Conservation (phyloP, 768 basidiomycete species). For the Sporobolomyces pararoseus region DNA sequence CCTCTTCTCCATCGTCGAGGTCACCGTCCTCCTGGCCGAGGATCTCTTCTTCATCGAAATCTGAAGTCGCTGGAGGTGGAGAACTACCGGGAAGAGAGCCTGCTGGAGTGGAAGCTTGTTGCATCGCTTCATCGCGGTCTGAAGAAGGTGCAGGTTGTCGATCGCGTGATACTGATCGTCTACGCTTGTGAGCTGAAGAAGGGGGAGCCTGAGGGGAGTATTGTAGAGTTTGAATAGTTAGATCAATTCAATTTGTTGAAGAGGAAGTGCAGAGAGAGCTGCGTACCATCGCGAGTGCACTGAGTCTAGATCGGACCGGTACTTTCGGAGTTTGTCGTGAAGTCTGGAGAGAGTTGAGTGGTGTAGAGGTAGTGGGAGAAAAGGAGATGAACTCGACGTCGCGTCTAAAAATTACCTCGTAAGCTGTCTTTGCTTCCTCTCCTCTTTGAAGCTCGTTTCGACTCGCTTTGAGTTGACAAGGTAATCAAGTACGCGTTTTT, state of each 20-base stretch:
- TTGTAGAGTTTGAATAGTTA: neutral
- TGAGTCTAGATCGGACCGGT: no score
- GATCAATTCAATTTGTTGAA: neutral
- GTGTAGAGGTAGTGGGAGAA: no score
- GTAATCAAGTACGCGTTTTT: no score
- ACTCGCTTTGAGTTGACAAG: no score
- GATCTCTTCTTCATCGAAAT: conserved; percentile 68
- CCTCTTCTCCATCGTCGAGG: conserved; percentile 57
- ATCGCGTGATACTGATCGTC: conserved; percentile 20
- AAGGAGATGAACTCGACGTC: no score
- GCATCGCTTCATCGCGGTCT: neutral
- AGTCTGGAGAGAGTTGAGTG: no score
- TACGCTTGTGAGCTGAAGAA: conserved; percentile 36
- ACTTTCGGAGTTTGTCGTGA: no score
- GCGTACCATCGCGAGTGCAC: no score
- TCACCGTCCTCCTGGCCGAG: conserved; percentile 56
- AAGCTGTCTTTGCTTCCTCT: no score
- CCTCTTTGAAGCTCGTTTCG: no score
- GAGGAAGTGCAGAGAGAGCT: no score
- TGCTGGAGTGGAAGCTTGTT: conserved; percentile 48
- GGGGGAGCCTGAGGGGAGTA: conserved; percentile 28
- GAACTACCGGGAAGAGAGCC: conserved; percentile 83
- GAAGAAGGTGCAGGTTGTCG: conserved; percentile 10
- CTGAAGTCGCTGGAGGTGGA: conserved; percentile 67
- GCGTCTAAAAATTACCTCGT: no score